Evolutionary conservation across 371 early-diverging fungal species (phyloP), one percentile per base, ranked within the genome.

Genomic region (Mucor plumbeus): DNA sequence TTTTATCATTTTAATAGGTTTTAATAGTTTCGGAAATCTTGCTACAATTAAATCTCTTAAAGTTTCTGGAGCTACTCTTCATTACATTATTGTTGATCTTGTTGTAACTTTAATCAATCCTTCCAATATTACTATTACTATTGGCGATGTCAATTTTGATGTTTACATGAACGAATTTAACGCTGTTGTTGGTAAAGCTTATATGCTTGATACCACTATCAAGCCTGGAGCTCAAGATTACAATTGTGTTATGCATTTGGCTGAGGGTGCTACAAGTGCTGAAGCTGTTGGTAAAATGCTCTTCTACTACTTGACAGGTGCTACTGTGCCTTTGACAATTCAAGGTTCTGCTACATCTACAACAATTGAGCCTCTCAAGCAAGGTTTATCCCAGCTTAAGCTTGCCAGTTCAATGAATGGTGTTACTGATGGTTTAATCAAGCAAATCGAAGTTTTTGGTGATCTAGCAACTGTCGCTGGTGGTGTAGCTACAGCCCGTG

Each of bases 81-180:
- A 68, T 0, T 74, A 85, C 26, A 54, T 83, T 34, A 53, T 68
- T 59, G 76, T 87, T 57, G 47, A 75, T 35, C 76, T 80, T 57
- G 73, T 67, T 44, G 77, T 80, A 26, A 64, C 67, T 17, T 63
- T 87, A 17, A 74, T 66, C 63, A 86, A 84, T 43, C 89, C 89
- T 5, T 86, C 87, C 13, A 77, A 76, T 19, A 75, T 85, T 61
- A 84, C 86, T 4, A 85, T 86, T 59, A 78, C 71, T 53, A 65
- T 86, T 41, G 87, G 86, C 34, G 72, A 84, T 61, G 76, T 85
- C 50, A 69, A 69, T 48, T 84, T 88, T 65, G 65, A 79, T 56
- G 75, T 84, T 39, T 43, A 64, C 19, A 77, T 78, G 65, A 67
- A 75, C 36, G 81, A 80, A 6, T 61, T 59, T 48, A 65, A 74